Evolutionary conservation across 768 basidiomycete species (phyloP), one percentile per base, ranked within the genome.

Genomic region (Chalciporus pseudorubinellus): DNA sequence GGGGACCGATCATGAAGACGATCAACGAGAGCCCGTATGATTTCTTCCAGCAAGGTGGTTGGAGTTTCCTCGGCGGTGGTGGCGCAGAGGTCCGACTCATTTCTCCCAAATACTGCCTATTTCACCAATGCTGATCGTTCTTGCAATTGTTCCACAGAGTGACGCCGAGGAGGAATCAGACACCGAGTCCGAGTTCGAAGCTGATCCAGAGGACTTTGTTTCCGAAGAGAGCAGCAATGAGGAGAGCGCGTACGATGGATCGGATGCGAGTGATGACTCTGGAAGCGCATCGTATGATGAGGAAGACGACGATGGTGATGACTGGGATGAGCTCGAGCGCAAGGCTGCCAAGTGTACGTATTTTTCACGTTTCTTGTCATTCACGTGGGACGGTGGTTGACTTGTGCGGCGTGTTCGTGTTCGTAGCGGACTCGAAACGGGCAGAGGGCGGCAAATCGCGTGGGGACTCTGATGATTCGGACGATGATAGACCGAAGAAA

Each of bases 1-100:
- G 95, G 97, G 85, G 87, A 6, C 90, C 89, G 3, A 97, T 99
- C 68, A 98, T 99, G 93, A 98, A 98, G 71, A 95, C 92, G 34
- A 86, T 98, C 71, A 97, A 97, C 56, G 95, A 98, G 58, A 92
- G 87, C 56, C 94, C 97, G 0, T 84, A 89, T 59, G 92, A 89
- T 24, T 99, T 98, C 75, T 99, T 95, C 84, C 87, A 87, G 55
- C 83, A 87, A 44, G 94, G 93, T n/a, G 97, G 97, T 31, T 98
- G 95, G 95, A 98, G 94, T 84, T 79, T 98, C 53, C 83, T 86
- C 13, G 85, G 86, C 38, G 75, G 81, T 10, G 75, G 78, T n/a
- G 80, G 77, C 52, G 87, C 79, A 26, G 89, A 87, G 65, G 89
- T 89, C 50, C 56, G 80, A 71, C 11, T 22, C 24, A 33, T 51